Evolutionary conservation across 2,329 filamentous ascomycete species (phyloP), one percentile per base, ranked within the genome.

Genomic region (Drechmeria coniospora): DNA sequence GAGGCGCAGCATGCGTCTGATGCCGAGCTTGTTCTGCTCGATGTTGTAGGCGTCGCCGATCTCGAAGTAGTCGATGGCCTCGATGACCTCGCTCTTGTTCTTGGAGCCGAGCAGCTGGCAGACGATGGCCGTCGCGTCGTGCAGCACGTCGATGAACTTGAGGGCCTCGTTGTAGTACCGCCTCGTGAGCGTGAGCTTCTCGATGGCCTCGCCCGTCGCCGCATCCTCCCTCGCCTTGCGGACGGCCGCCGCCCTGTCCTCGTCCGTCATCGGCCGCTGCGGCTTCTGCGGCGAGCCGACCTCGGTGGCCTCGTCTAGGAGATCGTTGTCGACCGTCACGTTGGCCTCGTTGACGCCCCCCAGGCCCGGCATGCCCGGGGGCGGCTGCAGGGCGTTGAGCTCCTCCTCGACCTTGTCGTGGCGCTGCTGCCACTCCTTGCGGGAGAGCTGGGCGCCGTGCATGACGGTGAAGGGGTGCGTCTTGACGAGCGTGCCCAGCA

Each of bases 11-110:
- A 98, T 98, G 32, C 84, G 78, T 33, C 87, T 73, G 45, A 98
- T 95, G 32, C 92, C 90, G 21, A 78, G 59, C 51, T 92, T 86
- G 46, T 92, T 84, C 40, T 90, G 82, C 50, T 94, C 81, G 32
- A 98, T 78, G 51, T 92, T 90, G 64, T 95, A 95, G 5, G 86
- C 87, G 50, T 98, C 86, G 24, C 90, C 79, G 24, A 93, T 74
- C 41, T 92, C 84, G 41, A 98, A 92, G 55, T 92, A 98, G 49
- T 98, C 90, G 74, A 98, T 98, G 11, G 92, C 90, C 51, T 98
- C 92, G 36, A 98, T 93, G 15, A 95, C 81, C 51, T 98, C 90
- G 42, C 82, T 93, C 64, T 98, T 98, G 62, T 98, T 98, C 46
- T 81, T 82, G 17, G 90, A 92, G 5, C 83, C 82, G 4, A 98